phyloP scores from a whole-genome alignment of 257 asterid species.

The Jasminum sambac region DNA sequence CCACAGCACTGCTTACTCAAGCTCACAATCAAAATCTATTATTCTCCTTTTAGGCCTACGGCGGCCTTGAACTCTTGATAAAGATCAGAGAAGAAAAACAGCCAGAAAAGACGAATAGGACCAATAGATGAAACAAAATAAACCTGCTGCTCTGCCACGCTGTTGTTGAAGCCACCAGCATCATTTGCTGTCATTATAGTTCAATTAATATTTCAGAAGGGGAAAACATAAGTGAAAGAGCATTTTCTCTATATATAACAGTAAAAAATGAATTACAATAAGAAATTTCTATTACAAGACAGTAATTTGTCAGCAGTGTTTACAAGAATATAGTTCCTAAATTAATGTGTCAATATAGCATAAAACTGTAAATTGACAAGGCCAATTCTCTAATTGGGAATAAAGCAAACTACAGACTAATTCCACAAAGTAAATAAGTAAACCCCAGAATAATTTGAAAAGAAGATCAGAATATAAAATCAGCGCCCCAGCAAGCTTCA shows the following conservation, averaged over 20 bases:
- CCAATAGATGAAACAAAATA: slow-evolving; percentile 25
- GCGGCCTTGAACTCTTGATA: background rate
- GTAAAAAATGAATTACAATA: background rate
- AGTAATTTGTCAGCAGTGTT: background rate
- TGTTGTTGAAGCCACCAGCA: slow-evolving; percentile 96
- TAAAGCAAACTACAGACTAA: background rate
- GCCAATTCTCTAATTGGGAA: background rate
- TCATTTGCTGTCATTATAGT: slow-evolving; percentile 70
- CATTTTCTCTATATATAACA: background rate
- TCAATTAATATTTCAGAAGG: slow-evolving; percentile 22
- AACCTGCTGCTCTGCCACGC: slow-evolving; percentile 97
- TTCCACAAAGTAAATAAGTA: no score
- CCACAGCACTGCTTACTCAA: background rate
- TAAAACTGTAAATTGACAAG: background rate
- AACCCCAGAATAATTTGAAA: background rate
- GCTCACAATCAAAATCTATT: background rate
- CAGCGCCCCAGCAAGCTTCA: background rate
- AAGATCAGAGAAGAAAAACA: background rate
- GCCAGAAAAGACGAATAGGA: slow-evolving; percentile 17
- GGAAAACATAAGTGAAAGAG: background rate
- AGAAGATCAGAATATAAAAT: background rate
- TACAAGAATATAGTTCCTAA: background rate
- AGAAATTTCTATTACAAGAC: background rate
- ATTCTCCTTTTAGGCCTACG: background rate
- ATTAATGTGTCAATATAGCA: background rate